phyloP scores from a whole-genome alignment of 192 early-diverging fungal genomes.

The Pecoramyces ruminantium region DNA sequence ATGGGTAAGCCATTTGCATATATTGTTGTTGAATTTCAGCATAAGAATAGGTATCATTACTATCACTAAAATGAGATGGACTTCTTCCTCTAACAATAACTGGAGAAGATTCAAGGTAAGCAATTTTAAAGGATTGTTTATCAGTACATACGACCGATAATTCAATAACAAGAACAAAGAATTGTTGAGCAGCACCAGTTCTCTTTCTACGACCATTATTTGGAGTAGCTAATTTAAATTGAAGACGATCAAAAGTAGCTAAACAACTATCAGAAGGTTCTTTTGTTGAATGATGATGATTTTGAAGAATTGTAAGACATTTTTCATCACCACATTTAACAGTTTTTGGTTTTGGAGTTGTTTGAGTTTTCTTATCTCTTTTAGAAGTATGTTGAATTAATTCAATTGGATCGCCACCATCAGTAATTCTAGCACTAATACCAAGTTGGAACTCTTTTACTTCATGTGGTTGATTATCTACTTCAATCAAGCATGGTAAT shows the following conservation, averaged over 20 bases:
- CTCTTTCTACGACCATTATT: slow-evolving; percentile 64
- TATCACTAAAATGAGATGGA: slow-evolving; percentile 81
- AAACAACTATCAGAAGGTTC: neutral
- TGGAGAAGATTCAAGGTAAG: slow-evolving; percentile 55
- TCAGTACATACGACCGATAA: slow-evolving; percentile 52
- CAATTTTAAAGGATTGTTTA: slow-evolving; percentile 34
- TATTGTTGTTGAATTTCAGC: neutral
- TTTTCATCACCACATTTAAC: neutral
- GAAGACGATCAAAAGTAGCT: slow-evolving; percentile 78
- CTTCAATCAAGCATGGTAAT: slow-evolving; percentile 49
- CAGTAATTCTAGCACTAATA: slow-evolving; percentile 58
- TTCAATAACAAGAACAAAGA: slow-evolving; percentile 68
- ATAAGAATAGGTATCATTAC: neutral
- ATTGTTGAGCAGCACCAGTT: slow-evolving; percentile 83
- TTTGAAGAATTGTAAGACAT: neutral
- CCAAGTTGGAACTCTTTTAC: slow-evolving; percentile 58
- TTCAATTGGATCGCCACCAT: slow-evolving; percentile 60
- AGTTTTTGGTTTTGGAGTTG: neutral
- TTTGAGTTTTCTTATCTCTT: slow-evolving; percentile 68
- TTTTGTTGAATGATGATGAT: slow-evolving; percentile 14
- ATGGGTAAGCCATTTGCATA: neutral
- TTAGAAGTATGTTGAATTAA: slow-evolving; percentile 78
- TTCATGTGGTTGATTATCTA: slow-evolving; percentile 20
- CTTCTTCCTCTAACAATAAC: slow-evolving; percentile 84
- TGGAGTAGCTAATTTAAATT: slow-evolving; percentile 92